These are phyloP conservation scores for Fraxinus paxiana DNA, from an alignment of 305 asterid species.

Conservation along the genomic window DNA sequence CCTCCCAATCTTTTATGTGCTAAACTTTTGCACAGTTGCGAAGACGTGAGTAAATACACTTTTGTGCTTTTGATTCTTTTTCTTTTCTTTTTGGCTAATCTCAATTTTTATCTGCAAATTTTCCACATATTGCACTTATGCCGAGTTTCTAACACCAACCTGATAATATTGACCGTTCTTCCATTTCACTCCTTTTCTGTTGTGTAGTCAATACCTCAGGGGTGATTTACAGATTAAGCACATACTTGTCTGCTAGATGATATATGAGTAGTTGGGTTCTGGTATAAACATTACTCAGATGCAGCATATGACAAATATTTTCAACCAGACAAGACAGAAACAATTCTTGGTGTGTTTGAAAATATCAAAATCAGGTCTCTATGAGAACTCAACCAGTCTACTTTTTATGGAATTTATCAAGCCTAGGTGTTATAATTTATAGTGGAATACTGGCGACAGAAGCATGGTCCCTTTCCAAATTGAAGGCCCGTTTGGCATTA, in stretches of 20 bases:
- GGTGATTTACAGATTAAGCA: background rate
- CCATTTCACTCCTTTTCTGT: background rate
- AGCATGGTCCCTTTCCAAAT: background rate
- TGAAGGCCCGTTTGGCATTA: background rate
- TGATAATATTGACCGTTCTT: background rate
- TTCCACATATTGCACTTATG: background rate
- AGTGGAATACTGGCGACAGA: background rate
- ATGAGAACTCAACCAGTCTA: background rate
- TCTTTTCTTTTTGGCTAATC: background rate
- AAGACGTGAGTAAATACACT: background rate
- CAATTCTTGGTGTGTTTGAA: background rate
- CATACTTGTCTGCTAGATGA: background rate
- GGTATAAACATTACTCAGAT: background rate
- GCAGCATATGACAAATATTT: background rate
- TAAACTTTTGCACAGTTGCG: background rate
- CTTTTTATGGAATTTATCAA: background rate
- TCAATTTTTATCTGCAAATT: background rate
- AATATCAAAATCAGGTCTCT: background rate
- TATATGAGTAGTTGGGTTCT: background rate
- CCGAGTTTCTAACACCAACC: background rate
- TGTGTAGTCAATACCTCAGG: background rate
- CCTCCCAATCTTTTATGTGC: background rate
- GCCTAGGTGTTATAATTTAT: background rate
- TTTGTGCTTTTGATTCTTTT: background rate
- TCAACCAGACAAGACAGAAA: background rate